Evolutionary conservation across 2,329 filamentous ascomycete genomes (phyloP).

Genomic region (Xylaria sp.): DNA sequence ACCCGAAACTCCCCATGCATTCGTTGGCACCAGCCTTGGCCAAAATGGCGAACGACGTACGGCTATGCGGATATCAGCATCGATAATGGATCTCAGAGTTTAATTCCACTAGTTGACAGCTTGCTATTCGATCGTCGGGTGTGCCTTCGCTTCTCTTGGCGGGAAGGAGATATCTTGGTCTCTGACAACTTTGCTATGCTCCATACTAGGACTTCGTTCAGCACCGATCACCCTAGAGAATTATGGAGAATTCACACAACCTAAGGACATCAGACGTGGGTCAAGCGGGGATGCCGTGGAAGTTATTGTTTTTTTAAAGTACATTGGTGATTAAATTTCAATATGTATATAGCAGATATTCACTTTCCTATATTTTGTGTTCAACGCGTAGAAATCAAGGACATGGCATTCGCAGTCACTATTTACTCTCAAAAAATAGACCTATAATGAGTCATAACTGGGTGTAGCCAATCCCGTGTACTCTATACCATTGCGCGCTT

Average conservation of each 20-base stretch:
- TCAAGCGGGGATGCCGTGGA: neutral
- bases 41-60: constrained; percentile 1
- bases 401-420: too few species aligned
- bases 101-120: constrained; percentile 16
- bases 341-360: neutral
- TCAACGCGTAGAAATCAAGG: too few species aligned
- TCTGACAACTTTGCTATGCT: constrained; percentile 17
- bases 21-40: constrained; percentile 22
- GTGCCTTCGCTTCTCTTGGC: constrained; percentile 17
- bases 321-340: too few species aligned
- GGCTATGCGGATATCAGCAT: constrained; percentile 13
- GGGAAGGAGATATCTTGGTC: constrained; percentile 21
- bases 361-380: neutral
- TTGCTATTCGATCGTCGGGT: constrained; percentile 21
- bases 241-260: constrained; percentile 5
- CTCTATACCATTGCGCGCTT: too few species aligned
- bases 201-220: constrained; percentile 8
- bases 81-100: constrained; percentile 18
- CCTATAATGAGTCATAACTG: too few species aligned
- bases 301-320: neutral
- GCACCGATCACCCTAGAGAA: neutral
- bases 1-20: constrained; percentile 18
- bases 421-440: too few species aligned
- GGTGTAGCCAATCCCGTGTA: too few species aligned
- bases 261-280: neutral